phyloP scores from a whole-genome alignment of 2,329 filamentous ascomycete genomes.

The Sarocladium kiliense region DNA sequence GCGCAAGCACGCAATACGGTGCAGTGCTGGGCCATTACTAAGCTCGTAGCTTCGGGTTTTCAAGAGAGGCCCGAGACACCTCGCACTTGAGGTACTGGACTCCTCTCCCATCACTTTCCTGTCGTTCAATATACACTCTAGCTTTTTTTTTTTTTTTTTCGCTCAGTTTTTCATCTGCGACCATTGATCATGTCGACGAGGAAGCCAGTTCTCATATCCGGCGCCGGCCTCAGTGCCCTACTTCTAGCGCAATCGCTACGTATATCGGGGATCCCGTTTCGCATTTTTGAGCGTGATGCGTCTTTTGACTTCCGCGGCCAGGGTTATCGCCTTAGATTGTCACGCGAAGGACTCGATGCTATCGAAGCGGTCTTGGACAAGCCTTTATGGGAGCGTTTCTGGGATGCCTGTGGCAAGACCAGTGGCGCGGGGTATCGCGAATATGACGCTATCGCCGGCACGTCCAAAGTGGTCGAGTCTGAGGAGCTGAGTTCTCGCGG shows the following conservation, averaged over 20 bases:
- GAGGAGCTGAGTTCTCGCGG: constrained; percentile 43
- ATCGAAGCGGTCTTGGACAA: constrained; percentile 53
- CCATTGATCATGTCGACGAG: background rate
- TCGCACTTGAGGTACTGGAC: no score
- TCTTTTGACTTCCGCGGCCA: constrained; percentile 51
- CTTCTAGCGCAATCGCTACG: constrained; percentile 38
- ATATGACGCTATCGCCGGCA: constrained; percentile 49
- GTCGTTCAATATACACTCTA: no score
- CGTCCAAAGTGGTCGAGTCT: constrained; percentile 21
- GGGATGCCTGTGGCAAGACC: constrained; percentile 54
- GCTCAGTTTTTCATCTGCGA: no score
- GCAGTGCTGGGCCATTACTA: no score
- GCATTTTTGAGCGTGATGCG: constrained; percentile 50
- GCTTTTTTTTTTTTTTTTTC: no score
- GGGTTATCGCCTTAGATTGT: constrained; percentile 57
- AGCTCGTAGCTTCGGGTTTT: no score
- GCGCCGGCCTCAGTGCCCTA: constrained; percentile 37
- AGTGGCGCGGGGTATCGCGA: constrained; percentile 46
- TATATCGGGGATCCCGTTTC: constrained; percentile 40
- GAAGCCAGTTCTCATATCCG: constrained; percentile 37
- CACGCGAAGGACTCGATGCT: constrained; percentile 50
- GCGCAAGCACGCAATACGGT: no score
- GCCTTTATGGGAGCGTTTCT: constrained; percentile 47
- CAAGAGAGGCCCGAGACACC: no score
- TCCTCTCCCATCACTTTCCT: no score